Evolutionary conservation across 2,329 filamentous ascomycete species (phyloP).

Genomic region (Colletotrichum graminicola): DNA sequence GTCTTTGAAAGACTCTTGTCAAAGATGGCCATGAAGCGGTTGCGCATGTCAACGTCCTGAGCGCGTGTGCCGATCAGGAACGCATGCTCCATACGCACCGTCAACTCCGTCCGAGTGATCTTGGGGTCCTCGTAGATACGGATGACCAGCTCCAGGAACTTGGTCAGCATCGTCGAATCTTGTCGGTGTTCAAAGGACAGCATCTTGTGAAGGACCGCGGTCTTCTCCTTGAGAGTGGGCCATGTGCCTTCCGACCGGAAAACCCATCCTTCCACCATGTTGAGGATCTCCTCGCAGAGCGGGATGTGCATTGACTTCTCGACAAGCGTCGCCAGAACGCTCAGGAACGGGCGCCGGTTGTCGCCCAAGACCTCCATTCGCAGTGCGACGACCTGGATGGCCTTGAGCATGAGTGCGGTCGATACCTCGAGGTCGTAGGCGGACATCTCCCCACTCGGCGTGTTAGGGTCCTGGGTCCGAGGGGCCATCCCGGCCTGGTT

Average conservation of each 20-base stretch:
- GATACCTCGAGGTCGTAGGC: conserved; percentile 89
- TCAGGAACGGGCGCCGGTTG: conserved; percentile 91
- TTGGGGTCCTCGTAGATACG: conserved; percentile 98
- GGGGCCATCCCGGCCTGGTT: conserved; percentile 55
- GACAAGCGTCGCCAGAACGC: conserved; percentile 92
- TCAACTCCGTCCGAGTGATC: conserved; percentile 93
- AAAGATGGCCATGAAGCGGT: conserved; percentile 96
- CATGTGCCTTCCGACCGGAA: conserved; percentile 96
- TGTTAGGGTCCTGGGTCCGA: conserved; percentile 66
- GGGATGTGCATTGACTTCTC: conserved; percentile 91
- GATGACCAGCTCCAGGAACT: conserved; percentile 96
- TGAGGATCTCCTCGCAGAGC: conserved; percentile 91
- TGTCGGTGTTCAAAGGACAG: conserved; percentile 88
- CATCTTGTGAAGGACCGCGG: conserved; percentile 99
- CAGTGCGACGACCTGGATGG: conserved; percentile 90
- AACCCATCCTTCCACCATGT: conserved; percentile 96
- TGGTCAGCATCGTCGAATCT: conserved; percentile 87
- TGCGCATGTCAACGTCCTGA: conserved; percentile 95
- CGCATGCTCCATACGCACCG: conserved; percentile 96
- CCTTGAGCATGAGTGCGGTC: conserved; percentile 91
- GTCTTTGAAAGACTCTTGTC: conserved; percentile 95
- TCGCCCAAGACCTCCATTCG: conserved; percentile 95
- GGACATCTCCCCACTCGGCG: conserved; percentile 70
- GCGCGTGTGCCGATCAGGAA: conserved; percentile 96
- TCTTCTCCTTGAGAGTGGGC: conserved; percentile 98